Percentiles rank a stretch among this genome's conserved stretches.
Conservation (phyloP, 495 filamentous ascomycete genomes). For the Trichoderma erinaceum region DNA sequence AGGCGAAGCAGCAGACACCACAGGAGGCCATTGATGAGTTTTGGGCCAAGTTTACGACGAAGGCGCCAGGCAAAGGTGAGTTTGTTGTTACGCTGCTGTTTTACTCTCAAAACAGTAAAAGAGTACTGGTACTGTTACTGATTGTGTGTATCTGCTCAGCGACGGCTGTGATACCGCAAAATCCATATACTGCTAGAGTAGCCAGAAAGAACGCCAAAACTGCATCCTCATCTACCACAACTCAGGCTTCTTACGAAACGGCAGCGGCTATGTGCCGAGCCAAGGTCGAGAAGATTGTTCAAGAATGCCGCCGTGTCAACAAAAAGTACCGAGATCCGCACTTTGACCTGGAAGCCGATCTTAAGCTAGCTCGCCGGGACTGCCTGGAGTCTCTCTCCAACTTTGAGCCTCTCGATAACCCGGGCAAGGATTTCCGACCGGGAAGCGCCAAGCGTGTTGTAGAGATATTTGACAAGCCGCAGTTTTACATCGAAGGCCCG, state of each 20-base stretch:
- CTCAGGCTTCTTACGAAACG: constrained; percentile 65
- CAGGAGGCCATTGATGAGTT: constrained; percentile 70
- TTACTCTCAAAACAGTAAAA: too few relatives aligned
- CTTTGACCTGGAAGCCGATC: constrained; percentile 80
- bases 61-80: constrained; percentile 48
- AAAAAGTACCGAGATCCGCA: constrained; percentile 85
- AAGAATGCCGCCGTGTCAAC: constrained; percentile 77
- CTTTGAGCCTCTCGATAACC: constrained; percentile 23
- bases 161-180: constrained; percentile 66
- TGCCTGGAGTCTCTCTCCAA: constrained; percentile 58
- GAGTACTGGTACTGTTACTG: background rate
- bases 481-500: constrained; percentile 79
- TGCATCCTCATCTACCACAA: constrained; percentile 22
- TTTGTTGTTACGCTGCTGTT: background rate
- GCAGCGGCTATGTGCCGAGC: constrained; percentile 60
- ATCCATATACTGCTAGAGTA: constrained; percentile 61
- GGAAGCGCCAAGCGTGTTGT: constrained; percentile 60
- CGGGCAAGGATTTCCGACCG: constrained; percentile 40
- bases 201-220: constrained; percentile 51
- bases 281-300: constrained; percentile 75
- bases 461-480: constrained; percentile 82
- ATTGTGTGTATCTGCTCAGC: constrained; percentile 35
- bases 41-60: constrained; percentile 71
- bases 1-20: constrained; percentile 45
- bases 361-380: constrained; percentile 54